A percentile compares a stretch with the other conserved stretches of the same genome.
Evolutionary conservation across 1,284 basidiomycete genomes (phyloP).

Genomic region (Boletus holoroseus): DNA sequence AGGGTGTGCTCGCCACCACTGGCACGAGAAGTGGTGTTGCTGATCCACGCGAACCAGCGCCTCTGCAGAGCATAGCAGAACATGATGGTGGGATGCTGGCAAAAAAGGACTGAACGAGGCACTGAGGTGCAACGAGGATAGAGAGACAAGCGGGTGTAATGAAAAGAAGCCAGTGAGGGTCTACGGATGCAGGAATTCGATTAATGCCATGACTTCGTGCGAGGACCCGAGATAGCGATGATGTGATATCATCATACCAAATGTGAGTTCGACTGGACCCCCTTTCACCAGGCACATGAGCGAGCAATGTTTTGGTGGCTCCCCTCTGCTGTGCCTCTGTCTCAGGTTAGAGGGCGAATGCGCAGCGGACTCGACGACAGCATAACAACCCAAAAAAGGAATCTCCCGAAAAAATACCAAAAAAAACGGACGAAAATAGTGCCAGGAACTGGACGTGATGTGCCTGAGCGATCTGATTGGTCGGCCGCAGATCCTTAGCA

Average conservation of each 20-base stretch:
- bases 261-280: no score
- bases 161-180: conserved; percentile 3
- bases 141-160: background rate
- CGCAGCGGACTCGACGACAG: background rate
- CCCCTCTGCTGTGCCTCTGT: conserved; percentile 3
- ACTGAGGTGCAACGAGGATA: conserved; percentile 10
- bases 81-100: background rate
- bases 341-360: background rate
- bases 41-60: conserved; percentile 19
- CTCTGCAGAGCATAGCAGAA: conserved; percentile 4
- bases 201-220: background rate
- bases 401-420: background rate
- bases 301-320: background rate
- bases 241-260: conserved; percentile 4
- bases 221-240: conserved; percentile 1
- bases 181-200: background rate
- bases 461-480: conserved; percentile 35
- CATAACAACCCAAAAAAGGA: background rate
- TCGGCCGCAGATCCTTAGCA: conserved; percentile 32
- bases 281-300: conserved; percentile 5
- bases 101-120: background rate
- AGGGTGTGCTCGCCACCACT: conserved; percentile 6
- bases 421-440: conserved; percentile 17
- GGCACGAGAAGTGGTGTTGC: background rate
- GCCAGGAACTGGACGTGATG: conserved; percentile 32